Evolutionary conservation across 345 rosid genomes (phyloP), one percentile per base, ranked within the genome.

Genomic region (Barbarea vulgaris): DNA sequence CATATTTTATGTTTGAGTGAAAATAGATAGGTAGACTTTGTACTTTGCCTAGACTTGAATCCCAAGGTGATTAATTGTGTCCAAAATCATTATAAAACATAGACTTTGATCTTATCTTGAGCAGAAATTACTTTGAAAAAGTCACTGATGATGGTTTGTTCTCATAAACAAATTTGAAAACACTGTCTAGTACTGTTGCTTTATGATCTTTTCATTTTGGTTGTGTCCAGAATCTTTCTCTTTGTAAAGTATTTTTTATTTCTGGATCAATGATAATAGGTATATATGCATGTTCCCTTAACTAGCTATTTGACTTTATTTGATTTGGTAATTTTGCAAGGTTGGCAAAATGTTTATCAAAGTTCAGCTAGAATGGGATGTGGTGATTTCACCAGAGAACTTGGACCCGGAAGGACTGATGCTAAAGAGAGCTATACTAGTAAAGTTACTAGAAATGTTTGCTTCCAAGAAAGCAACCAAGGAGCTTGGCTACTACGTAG

Each of bases 281-380:
- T 34, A 19, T 48, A 11, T 27, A 3, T 30, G 39, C 3, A 47
- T 47, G 68, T 10, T 7, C 36, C 36, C 44, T 24, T 36, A 60
- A 1, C 3, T 30, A 21, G 22, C 24, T 3, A 5, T 37, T 53
- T 54, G 64, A 56, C 46, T 9, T 58, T 17, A 9, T 41, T n/a
- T 33, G 9, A 7, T 64, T 33, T 60, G 21, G 37, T 0, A n/a
- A n/a, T 21, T 69, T 69, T 27, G 9, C n/a, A 61, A 57, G 80
- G 63, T 44, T 41, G 31, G 56, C n/a, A 72, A 30, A 19, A 91
- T 89, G 98, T 91, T 76, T 73, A 88, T 94, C 71, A 82, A 91
- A 77, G 93, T 86, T 25, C 69, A 83, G 81, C 31, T 90, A 74
- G 88, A 88, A 0, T 91, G 96, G 97, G 87, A 94, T 72, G 91